Conservation (phyloP, 306 rosid species). For the Comarum palustre region DNA sequence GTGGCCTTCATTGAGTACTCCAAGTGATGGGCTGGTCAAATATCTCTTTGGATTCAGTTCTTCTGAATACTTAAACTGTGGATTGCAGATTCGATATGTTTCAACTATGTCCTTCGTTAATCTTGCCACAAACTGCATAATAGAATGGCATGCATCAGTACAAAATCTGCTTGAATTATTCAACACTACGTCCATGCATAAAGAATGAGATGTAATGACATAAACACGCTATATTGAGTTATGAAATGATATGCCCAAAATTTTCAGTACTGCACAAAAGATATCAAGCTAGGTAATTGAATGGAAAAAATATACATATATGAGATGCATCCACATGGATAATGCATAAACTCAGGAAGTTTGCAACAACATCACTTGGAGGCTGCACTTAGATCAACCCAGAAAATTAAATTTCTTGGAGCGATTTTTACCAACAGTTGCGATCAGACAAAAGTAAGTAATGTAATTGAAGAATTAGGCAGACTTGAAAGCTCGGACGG, state of each 20-base stretch:
- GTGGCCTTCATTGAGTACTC: slow-evolving; percentile 90
- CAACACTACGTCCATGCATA: neutral
- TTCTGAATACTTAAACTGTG: slow-evolving; percentile 86
- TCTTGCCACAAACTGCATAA: slow-evolving; percentile 78
- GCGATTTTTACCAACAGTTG: neutral
- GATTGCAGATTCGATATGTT: slow-evolving; percentile 86
- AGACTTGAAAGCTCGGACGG: neutral
- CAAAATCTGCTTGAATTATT: slow-evolving; percentile 4
- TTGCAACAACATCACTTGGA: neutral
- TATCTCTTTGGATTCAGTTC: slow-evolving; percentile 89
- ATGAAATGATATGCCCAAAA: neutral
- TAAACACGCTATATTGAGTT: neutral
- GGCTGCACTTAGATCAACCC: neutral
- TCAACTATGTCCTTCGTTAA: slow-evolving; percentile 87
- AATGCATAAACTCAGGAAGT: neutral
- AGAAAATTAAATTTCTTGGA: neutral
- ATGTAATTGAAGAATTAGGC: neutral
- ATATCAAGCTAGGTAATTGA: neutral
- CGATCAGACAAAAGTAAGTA: neutral
- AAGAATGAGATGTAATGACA: neutral
- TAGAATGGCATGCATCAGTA: slow-evolving; percentile 38
- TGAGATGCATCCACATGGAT: neutral
- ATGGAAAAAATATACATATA: neutral
- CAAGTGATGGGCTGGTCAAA: slow-evolving; percentile 85
- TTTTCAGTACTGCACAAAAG: neutral